phyloP scores from a whole-genome alignment of 2,329 filamentous ascomycete genomes.

The Ophiostoma pallidulum region DNA sequence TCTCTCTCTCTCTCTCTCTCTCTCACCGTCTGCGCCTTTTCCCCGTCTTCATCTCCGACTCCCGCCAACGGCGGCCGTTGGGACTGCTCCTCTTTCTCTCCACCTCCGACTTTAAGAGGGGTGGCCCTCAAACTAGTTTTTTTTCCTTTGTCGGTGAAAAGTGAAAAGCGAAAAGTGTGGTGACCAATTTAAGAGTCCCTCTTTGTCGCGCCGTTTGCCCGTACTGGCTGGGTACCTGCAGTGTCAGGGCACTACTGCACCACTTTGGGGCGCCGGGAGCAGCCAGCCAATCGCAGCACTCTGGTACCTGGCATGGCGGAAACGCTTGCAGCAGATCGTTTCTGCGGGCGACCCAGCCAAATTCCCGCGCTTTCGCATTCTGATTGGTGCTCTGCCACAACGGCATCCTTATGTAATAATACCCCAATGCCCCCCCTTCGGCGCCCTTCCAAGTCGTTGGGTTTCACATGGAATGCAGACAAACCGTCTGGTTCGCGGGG shows the following conservation, averaged over 20 bases:
- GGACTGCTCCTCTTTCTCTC: neutral
- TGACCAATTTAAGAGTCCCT: slow-evolving; percentile 5
- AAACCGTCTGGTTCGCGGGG: no score
- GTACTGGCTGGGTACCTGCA: no score
- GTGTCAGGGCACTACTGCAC: no score
- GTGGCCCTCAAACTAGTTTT: no score
- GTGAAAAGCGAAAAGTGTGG: no score
- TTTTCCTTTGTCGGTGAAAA: neutral
- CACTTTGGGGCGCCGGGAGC: neutral
- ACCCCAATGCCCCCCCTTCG: no score
- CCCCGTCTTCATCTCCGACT: neutral
- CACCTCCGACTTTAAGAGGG: no score
- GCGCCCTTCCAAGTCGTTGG: no score
- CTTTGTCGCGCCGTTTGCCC: no score
- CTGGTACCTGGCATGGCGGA: slow-evolving; percentile 9
- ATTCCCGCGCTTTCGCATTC: neutral
- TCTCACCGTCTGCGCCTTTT: neutral
- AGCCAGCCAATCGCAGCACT: slow-evolving; percentile 1
- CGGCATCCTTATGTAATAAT: no score
- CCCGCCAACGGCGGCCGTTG: neutral
- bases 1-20: neutral
- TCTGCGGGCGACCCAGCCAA: neutral
- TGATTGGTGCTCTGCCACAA: neutral
- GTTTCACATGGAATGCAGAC: no score
- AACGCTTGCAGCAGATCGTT: neutral